Evolutionary conservation across 495 filamentous ascomycete species (phyloP), one percentile per base, ranked within the genome.

Genomic region (Wilcoxina mikolae): DNA sequence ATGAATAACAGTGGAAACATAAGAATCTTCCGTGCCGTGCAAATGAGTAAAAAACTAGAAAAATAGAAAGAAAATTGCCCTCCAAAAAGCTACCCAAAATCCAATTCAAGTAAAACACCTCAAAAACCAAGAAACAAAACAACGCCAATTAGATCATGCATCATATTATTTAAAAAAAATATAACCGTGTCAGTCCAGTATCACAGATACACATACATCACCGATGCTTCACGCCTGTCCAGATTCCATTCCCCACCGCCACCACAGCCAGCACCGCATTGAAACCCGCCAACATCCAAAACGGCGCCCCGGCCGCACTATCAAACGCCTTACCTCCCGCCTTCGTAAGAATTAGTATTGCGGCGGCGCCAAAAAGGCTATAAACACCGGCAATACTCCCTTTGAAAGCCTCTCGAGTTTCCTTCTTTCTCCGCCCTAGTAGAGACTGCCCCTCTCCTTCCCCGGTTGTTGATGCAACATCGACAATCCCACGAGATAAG

Each of bases 331-430:
- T 77, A 43, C 91, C 91, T n/a, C 91, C 91, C 15, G 88, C 65
- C 68, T 98, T 98, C 20, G 91, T 98, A 24, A 98, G 72, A 1
- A 95, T 67, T 47, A 98, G 64, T 27, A 98, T 98, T 0, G 89
- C 91, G 0, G 79, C 81, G n/a, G 90, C 91, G 11, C 91, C 91
- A 52, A 81, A 84, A 54, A 94, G 76, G 50, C 83, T 88, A 62
- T 98, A 98, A 0, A 95, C 81, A 0, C 91, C 91, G 9, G 91
- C 89, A 56, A 98, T 94, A 2, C 82, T 86, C 1, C 91, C 91
- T 70, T 95, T 95, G 23, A 95, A 54, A 17, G 17, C 72, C 29
- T 85, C 73, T 46, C 53, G 4, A 4, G 23, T 45, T 1, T 63
- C 31, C 29, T 67, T 67, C 23, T 57, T 56, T 15, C 61, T 24